Evolutionary conservation across 116 monocot genomes (phyloP).

Genomic region (Dioscorea cayenensis): DNA sequence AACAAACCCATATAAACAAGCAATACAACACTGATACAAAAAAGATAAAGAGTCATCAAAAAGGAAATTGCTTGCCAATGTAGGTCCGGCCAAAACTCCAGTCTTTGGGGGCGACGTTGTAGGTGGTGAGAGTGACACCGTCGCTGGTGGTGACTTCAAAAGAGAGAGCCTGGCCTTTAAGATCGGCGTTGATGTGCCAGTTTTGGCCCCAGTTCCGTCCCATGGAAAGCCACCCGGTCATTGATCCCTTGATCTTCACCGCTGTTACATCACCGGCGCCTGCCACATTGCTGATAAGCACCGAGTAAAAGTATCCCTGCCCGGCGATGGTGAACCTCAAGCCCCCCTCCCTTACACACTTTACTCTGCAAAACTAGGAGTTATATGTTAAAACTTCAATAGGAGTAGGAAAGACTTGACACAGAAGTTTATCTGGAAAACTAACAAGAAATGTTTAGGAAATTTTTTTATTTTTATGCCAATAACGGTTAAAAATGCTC

Average conservation of each 20-base stretch:
- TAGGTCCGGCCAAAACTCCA: slow-evolving; percentile 78
- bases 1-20: not conserved
- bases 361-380: slow-evolving; percentile 38
- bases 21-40: not conserved
- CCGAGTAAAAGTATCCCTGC: slow-evolving; percentile 53
- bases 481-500: no score
- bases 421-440: no score
- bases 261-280: slow-evolving; percentile 79
- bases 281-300: slow-evolving; percentile 82
- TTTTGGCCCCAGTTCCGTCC: slow-evolving; percentile 91
- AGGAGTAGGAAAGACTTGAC: no score
- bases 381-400: no score
- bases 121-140: slow-evolving; percentile 55
- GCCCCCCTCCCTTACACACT: slow-evolving; percentile 74
- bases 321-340: slow-evolving; percentile 69
- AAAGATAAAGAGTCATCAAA: slow-evolving; percentile 10
- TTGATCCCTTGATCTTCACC: slow-evolving; percentile 78
- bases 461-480: no score
- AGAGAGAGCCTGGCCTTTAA: slow-evolving; percentile 69
- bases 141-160: slow-evolving; percentile 87
- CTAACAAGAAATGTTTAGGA: no score
- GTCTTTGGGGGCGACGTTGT: slow-evolving; percentile 72
- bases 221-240: slow-evolving; percentile 83
- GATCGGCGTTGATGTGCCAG: slow-evolving; percentile 80
- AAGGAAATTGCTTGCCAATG: slow-evolving; percentile 69